Conservation (phyloP, 768 basidiomycete genomes). For the Amanita muscaria region DNA sequence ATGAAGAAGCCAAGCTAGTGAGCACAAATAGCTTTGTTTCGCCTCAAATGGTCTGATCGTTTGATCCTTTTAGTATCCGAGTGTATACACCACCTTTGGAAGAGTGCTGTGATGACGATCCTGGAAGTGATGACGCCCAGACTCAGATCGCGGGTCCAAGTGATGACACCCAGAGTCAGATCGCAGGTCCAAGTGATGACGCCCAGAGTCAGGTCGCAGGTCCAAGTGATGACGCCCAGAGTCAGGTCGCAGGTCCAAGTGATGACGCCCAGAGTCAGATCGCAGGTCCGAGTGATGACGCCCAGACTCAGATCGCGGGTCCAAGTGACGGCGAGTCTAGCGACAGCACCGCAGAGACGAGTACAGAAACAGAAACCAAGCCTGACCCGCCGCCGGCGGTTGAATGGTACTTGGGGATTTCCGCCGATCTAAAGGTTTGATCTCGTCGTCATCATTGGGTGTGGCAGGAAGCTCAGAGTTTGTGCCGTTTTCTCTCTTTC, state of each 20-base stretch:
- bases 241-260: no score
- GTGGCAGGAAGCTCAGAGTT: background rate
- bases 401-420: conserved; percentile 7
- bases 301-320: no score
- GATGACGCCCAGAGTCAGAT: no score
- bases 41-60: background rate
- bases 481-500: no score
- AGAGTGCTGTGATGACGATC: conserved; percentile 2
- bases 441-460: background rate
- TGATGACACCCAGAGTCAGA: no score
- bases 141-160: no score
- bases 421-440: conserved; percentile 4
- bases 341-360: background rate
- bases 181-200: no score
- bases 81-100: background rate
- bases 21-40: background rate
- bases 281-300: no score
- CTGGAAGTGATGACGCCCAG: background rate
- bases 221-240: no score
- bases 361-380: background rate
- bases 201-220: no score
- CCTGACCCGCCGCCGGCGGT: background rate
- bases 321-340: background rate
- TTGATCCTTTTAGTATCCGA: background rate
- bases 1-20: conserved; percentile 5